A percentile compares a stretch with the other conserved stretches of the same genome.
Conservation (phyloP, 2,329 filamentous ascomycete species). For the Epichloe brachyelytri region DNA sequence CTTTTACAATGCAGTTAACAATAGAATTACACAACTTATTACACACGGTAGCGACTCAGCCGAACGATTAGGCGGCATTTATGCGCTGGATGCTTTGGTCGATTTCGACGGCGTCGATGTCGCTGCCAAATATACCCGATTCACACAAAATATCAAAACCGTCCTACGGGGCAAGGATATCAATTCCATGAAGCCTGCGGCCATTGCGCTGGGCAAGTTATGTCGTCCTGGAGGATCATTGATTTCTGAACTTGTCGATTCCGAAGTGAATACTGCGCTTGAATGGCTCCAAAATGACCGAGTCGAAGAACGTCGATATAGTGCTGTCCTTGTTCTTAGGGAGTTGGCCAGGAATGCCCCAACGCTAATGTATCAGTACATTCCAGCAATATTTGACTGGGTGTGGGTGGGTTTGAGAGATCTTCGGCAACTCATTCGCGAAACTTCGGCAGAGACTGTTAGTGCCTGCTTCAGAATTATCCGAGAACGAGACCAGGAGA, state of each 20-base stretch:
- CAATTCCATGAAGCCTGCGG: slow-evolving; percentile 79
- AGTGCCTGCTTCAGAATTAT: slow-evolving; percentile 95
- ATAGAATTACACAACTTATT: slow-evolving; percentile 51
- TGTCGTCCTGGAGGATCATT: slow-evolving; percentile 86
- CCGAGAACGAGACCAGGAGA: slow-evolving; percentile 75
- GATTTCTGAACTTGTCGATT: slow-evolving; percentile 90
- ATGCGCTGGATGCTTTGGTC: slow-evolving; percentile 83
- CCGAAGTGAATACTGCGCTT: slow-evolving; percentile 88
- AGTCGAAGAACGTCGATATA: slow-evolving; percentile 85
- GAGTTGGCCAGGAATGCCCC: slow-evolving; percentile 88
- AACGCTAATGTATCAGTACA: slow-evolving; percentile 89
- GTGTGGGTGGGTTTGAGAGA: slow-evolving; percentile 93
- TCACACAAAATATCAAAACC: slow-evolving; percentile 78
- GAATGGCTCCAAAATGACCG: slow-evolving; percentile 96
- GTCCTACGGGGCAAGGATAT: slow-evolving; percentile 86
- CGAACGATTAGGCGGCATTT: slow-evolving; percentile 82
- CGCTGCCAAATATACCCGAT: slow-evolving; percentile 85
- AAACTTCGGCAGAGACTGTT: slow-evolving; percentile 83
- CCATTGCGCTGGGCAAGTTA: slow-evolving; percentile 76
- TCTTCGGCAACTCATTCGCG: slow-evolving; percentile 77
- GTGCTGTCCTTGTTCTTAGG: slow-evolving; percentile 78
- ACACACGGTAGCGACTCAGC: slow-evolving; percentile 75
- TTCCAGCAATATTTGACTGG: slow-evolving; percentile 87
- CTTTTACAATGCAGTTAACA: slow-evolving; percentile 45
- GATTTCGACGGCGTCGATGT: slow-evolving; percentile 94